Conservation (phyloP, 352 stramenopile species). For the Globisporangium cylindrosporum region DNA sequence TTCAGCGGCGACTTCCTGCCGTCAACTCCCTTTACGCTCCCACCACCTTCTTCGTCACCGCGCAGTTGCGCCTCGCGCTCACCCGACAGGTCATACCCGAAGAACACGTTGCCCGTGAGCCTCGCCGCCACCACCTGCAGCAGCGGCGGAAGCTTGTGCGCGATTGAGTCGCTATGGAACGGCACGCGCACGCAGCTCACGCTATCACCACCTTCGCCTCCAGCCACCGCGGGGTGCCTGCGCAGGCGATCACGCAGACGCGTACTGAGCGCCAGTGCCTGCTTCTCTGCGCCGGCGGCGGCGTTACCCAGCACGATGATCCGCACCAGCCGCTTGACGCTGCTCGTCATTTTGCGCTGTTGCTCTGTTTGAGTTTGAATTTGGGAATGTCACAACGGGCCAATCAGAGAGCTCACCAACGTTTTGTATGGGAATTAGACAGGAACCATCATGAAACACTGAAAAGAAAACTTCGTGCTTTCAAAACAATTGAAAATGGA, state of each 20-base stretch:
- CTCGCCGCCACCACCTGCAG: slow-evolving; percentile 39
- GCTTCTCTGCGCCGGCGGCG: slow-evolving; percentile 72
- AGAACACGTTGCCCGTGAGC: slow-evolving; percentile 37
- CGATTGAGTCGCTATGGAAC: slow-evolving; percentile 21
- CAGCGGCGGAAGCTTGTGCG: slow-evolving; percentile 34
- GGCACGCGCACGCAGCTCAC: slow-evolving; percentile 39
- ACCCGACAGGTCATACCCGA: slow-evolving; percentile 36
- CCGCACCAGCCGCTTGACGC: slow-evolving; percentile 18
- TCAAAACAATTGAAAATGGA: not conserved
- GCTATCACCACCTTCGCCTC: slow-evolving; percentile 17
- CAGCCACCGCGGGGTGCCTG: not conserved
- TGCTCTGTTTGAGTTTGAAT: not conserved
- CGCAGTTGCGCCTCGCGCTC: slow-evolving; percentile 5
- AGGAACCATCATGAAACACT: not conserved
- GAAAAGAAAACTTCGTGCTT: not conserved
- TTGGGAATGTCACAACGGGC: not conserved
- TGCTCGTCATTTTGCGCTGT: slow-evolving; percentile 6
- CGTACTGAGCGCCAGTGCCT: slow-evolving; percentile 52
- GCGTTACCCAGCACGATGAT: slow-evolving; percentile 73
- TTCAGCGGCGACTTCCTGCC: slow-evolving; percentile 11
- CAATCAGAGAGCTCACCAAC: not conserved
- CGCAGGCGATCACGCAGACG: slow-evolving; percentile 28
- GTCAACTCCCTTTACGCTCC: not conserved
- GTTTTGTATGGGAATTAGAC: not conserved
- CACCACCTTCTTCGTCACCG: not conserved